phyloP scores from a whole-genome alignment of 2,329 filamentous ascomycete species.

The Coniochaeta ligniaria region DNA sequence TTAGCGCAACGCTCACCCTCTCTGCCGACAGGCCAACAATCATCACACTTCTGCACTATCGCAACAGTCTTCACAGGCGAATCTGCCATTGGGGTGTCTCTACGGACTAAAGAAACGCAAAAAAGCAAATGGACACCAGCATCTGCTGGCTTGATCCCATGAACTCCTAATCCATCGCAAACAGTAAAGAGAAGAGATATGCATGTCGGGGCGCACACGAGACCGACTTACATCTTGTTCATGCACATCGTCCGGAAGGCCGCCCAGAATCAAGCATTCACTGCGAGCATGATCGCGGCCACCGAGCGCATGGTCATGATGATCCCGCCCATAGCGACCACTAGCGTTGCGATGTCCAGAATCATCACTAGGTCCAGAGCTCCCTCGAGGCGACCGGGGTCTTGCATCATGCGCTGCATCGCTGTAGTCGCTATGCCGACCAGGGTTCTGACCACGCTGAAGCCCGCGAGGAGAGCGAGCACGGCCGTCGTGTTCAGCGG shows the following conservation, averaged over 20 bases:
- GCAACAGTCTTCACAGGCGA: background rate
- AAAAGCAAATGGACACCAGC: background rate
- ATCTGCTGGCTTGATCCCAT: background rate
- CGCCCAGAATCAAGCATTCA: background rate
- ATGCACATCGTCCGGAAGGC: conserved; percentile 1
- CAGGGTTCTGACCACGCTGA: background rate
- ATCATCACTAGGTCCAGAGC: background rate
- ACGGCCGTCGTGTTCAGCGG: background rate
- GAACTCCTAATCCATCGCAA: background rate
- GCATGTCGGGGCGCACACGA: background rate
- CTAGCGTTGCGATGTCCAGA: background rate
- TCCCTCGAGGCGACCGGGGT: background rate
- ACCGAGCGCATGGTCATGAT: background rate
- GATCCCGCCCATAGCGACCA: background rate
- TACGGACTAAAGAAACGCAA: background rate
- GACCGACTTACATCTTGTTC: conserved; percentile 2
- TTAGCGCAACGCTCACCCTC: background rate
- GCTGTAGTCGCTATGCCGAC: background rate
- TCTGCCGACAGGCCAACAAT: background rate
- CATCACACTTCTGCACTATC: background rate
- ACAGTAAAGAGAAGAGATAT: background rate
- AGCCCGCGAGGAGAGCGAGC: background rate
- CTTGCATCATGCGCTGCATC: background rate
- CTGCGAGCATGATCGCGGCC: background rate
- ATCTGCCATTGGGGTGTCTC: background rate